Base-by-base conservation (phyloP, 345 rosid genomes). In the Salix dunnii region DNA sequence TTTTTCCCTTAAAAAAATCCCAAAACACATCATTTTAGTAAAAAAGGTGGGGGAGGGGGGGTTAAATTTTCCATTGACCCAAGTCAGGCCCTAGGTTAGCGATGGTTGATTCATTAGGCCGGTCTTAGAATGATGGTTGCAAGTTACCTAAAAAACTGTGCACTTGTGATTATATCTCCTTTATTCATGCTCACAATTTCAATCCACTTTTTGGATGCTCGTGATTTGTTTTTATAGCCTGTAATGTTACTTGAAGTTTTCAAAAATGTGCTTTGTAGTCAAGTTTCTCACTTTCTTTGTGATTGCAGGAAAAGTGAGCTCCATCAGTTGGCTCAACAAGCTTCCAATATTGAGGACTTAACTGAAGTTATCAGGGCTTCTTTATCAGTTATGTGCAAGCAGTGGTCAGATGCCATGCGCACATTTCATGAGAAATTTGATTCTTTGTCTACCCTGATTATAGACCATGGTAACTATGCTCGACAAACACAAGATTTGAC, bases 311-410 rank as follows among this genome's bases (percentile, higher is more conserved):
- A 95, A 84, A 84, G 87, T 82, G 98, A 95, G 82, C 94, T 91
- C 77, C 97, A 95, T 85, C 99, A 93, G 87, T 89, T 95, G 77
- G 97, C 99, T 73, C 90, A 85, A 76, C 97, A 95, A 84, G 97
- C 97, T 79, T 93, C 97, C 48, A 87, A 89, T 79, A 89, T 95
- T 67, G 92, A 91, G 74, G 93, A 95, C 82, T 84, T 95, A 83
- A 90, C 86, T 82, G 96, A 90, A 83, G 97, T 95, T 80, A 80
- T 91, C 60, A 86, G 88, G 60, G 81, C 87, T 72, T 95, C 99
- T 43, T 67, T 91, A 55, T 89, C 93, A 74, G 90, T 95, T 68
- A 90, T 95, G 94, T 78, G 75, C 62, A 93, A 89, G 85, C 97
- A 90, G 84, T 95, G 99, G 94, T 80, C 90, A 33, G 97, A 95